Evolutionary conservation across 805 yeast genomes (phyloP), one percentile per base, ranked within the genome.

Genomic region (Vanderwaltozyma yarrowii): DNA sequence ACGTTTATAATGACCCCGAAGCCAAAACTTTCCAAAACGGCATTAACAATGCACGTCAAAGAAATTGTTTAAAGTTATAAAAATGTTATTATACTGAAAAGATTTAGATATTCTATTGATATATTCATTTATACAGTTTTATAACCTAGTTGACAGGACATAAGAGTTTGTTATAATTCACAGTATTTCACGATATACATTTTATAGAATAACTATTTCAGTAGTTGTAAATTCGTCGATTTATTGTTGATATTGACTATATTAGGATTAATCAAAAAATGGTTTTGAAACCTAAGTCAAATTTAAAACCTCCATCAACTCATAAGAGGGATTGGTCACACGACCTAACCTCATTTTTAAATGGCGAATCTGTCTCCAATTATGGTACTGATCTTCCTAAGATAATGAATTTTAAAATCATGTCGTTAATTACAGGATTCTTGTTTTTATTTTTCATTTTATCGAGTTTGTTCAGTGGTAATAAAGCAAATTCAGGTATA

Each of bases 201-300:
- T n/a, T n/a, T n/a, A n/a, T n/a, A n/a, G n/a, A n/a, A n/a, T n/a
- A 24, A 13, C 13, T 7, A 24, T 24, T 8, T 24, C 17, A 5
- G n/a, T 24, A 11, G 9, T 24, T 7, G 8, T 8, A 5, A n/a
- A 15, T 18, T 18, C 13, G 39, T 36, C 35, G 23, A 15, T 30
- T 35, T 49, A 51, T 38, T 49, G 31, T 35, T 52, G 36, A 20
- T 51, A 29, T 15, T 52, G 15, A 39, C 47, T 15, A 36, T 50
- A 24, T 36, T 45, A 20, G 50, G 41, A 27, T 30, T 47, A 26
- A 18, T 45, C 15, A 51, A 40, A 51, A 40, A 39, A 55, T 55
- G 60, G 52, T 45, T 12, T 40, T 56, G 24, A 56, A 46, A 42
- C 60, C 61, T 27, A 57, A 49, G 40, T 41, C 50, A 8, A 57